These are phyloP conservation scores for Cryptosporidium sp. DNA, from an alignment of 169 alveolate genomes.

Conservation along the genomic window DNA sequence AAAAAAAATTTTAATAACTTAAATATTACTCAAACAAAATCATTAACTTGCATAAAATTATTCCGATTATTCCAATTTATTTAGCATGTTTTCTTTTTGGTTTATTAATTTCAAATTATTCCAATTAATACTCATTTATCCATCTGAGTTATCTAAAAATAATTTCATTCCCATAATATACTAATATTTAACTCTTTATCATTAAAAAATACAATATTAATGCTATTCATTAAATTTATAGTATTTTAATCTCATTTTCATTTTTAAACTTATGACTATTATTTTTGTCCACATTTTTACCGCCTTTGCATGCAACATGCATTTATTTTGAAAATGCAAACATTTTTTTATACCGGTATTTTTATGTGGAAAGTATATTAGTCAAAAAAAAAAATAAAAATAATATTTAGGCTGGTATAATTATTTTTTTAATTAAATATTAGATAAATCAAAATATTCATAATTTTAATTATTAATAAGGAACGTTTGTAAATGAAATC, in stretches of 20 bases:
- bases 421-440: neutral
- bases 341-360: slow-evolving; percentile 1
- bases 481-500: neutral
- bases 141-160: too few species aligned
- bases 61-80: too few species aligned
- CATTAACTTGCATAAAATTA: too few species aligned
- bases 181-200: too few species aligned
- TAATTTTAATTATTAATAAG: neutral
- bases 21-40: too few species aligned
- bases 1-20: too few species aligned
- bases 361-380: neutral
- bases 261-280: neutral
- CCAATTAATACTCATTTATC: too few species aligned
- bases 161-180: too few species aligned
- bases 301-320: slow-evolving; percentile 8
- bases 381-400: neutral
- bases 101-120: too few species aligned
- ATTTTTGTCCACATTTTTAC: slow-evolving; percentile 4
- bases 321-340: neutral
- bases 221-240: neutral
- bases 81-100: too few species aligned
- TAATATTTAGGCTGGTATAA: neutral
- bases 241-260: neutral
- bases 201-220: neutral
- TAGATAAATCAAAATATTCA: too few species aligned